These are phyloP conservation scores for Talaromyces sp. DNA, from an alignment of 2,329 filamentous ascomycete species.

Conservation along the genomic window DNA sequence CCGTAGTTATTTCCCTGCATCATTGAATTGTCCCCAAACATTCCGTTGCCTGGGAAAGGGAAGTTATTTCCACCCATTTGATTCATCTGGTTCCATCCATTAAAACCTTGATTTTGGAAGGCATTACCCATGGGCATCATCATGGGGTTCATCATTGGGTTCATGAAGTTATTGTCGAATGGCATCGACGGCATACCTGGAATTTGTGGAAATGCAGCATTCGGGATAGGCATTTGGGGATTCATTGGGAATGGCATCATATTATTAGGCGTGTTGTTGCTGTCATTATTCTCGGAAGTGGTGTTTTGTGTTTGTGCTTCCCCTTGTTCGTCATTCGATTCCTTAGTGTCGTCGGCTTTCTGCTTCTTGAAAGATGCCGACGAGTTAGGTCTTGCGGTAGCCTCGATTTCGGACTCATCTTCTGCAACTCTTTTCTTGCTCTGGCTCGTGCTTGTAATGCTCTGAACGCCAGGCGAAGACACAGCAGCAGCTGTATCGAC, in stretches of 20 bases:
- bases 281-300: slow-evolving; percentile 16
- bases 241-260: slow-evolving; percentile 28
- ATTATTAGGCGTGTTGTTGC: slow-evolving; percentile 20
- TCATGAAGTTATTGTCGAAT: slow-evolving; percentile 36
- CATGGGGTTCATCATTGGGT: slow-evolving; percentile 41
- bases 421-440: slow-evolving; percentile 82
- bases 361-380: slow-evolving; percentile 41
- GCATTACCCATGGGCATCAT: slow-evolving; percentile 29
- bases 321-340: slow-evolving; percentile 2
- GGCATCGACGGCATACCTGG: slow-evolving; percentile 31
- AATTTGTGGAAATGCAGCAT: slow-evolving; percentile 32
- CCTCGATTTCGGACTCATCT: slow-evolving; percentile 56
- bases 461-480: slow-evolving; percentile 31
- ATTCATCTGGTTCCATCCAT: slow-evolving; percentile 45
- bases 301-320: background rate
- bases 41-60: slow-evolving; percentile 32
- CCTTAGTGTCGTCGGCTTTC: slow-evolving; percentile 40
- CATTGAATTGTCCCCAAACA: slow-evolving; percentile 35
- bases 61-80: slow-evolving; percentile 47
- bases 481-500: slow-evolving; percentile 23
- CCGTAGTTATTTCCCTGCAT: slow-evolving; percentile 29
- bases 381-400: slow-evolving; percentile 44
- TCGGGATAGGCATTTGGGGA: slow-evolving; percentile 36
- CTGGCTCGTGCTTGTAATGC: slow-evolving; percentile 33
- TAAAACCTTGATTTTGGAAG: slow-evolving; percentile 34